Percentiles rank a stretch among this genome's conserved stretches.
phyloP scores from a whole-genome alignment of 2,329 filamentous ascomycete genomes.

The Thielaviopsis cerberus region DNA sequence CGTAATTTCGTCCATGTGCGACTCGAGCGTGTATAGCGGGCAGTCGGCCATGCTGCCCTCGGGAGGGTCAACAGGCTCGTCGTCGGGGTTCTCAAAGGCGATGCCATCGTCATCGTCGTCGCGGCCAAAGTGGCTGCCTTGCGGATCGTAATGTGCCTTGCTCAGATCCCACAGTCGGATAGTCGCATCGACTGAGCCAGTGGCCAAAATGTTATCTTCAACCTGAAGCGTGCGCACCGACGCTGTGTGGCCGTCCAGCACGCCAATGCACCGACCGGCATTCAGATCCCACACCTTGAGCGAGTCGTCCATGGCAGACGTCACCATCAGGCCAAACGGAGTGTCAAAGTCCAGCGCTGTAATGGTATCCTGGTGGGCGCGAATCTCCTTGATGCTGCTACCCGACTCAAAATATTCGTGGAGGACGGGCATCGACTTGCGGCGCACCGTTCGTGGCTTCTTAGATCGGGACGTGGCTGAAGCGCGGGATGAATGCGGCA shows the following conservation, averaged over 20 bases:
- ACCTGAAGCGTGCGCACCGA: conserved; percentile 86
- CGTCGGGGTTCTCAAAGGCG: conserved; percentile 53
- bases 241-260: conserved; percentile 82
- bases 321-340: conserved; percentile 91
- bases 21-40: conserved; percentile 68
- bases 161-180: conserved; percentile 91
- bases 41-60: conserved; percentile 77
- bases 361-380: conserved; percentile 72
- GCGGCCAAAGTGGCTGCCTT: conserved; percentile 40
- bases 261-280: conserved; percentile 75
- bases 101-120: conserved; percentile 46
- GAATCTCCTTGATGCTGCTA: conserved; percentile 69
- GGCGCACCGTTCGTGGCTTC: conserved; percentile 39
- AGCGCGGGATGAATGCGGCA: conserved; percentile 37
- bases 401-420: conserved; percentile 91
- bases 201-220: conserved; percentile 86
- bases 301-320: conserved; percentile 78
- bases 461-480: conserved; percentile 32
- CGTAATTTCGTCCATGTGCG: conserved; percentile 87
- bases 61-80: conserved; percentile 48
- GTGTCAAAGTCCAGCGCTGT: conserved; percentile 89
- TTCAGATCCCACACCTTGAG: conserved; percentile 94
- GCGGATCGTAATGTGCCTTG: conserved; percentile 65
- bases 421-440: conserved; percentile 80
- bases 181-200: conserved; percentile 84